Conservation (phyloP, 306 rosid genomes). For the Macrotyloma uniflorum region DNA sequence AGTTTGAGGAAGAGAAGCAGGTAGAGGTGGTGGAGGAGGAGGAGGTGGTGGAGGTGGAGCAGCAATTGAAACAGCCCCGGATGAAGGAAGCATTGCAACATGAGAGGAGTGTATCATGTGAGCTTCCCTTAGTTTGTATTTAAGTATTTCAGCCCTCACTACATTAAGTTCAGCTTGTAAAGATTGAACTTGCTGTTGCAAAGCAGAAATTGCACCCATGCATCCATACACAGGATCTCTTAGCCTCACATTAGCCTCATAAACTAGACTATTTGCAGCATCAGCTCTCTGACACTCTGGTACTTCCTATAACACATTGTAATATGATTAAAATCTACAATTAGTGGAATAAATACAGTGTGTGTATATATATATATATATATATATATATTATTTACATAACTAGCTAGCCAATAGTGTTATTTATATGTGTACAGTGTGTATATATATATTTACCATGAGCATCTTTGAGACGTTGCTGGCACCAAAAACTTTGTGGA, state of each 20-base stretch:
- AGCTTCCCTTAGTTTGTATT: slow-evolving; percentile 78
- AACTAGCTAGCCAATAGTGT: neutral
- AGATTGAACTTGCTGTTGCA: slow-evolving; percentile 90
- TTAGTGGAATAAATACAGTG: neutral
- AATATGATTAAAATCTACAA: neutral
- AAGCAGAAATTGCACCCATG: slow-evolving; percentile 96
- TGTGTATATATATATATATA: too few relatives aligned
- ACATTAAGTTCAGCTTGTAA: slow-evolving; percentile 82
- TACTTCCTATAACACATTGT: slow-evolving; percentile 61
- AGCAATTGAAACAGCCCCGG: slow-evolving; percentile 56
- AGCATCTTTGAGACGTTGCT: slow-evolving; percentile 99
- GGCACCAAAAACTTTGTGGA: slow-evolving; percentile 96
- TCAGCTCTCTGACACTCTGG: slow-evolving; percentile 88
- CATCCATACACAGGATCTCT: slow-evolving; percentile 98
- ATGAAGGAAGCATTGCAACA: slow-evolving; percentile 53
- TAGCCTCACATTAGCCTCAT: slow-evolving; percentile 94
- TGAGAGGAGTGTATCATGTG: slow-evolving; percentile 47
- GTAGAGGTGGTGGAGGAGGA: slow-evolving; percentile 42
- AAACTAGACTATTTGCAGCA: slow-evolving; percentile 93
- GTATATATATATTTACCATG: slow-evolving; percentile 50
- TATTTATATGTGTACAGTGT: neutral
- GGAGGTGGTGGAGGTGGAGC: slow-evolving; percentile 58
- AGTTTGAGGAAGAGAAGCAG: slow-evolving; percentile 46
- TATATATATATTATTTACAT: neutral
- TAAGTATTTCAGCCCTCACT: slow-evolving; percentile 80